phyloP scores from a whole-genome alignment of 495 filamentous ascomycete genomes.

The Aspergillus avenaceus region DNA sequence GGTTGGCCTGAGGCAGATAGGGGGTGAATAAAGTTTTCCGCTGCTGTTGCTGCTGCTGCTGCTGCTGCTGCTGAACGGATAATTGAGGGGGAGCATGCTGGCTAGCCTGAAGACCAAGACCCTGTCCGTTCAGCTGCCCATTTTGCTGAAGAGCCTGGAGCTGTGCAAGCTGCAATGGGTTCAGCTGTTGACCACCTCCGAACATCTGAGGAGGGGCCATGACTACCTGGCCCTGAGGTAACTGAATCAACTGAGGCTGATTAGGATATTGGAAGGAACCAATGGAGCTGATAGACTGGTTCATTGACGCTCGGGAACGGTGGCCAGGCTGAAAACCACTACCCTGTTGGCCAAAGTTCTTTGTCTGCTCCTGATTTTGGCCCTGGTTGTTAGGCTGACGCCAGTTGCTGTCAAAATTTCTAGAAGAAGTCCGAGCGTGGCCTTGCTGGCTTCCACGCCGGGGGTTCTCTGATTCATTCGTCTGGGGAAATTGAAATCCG shows the following conservation, averaged over 20 bases:
- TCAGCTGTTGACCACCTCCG: slow-evolving; percentile 75
- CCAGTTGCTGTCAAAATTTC: slow-evolving; percentile 98
- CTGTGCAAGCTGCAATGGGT: slow-evolving; percentile 83
- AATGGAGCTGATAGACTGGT: slow-evolving; percentile 79
- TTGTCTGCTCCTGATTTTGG: slow-evolving; percentile 50
- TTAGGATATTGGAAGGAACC: slow-evolving; percentile 85
- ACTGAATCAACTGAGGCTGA: slow-evolving; percentile 87
- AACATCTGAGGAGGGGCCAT: slow-evolving; percentile 71
- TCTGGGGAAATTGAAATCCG: slow-evolving; percentile 67
- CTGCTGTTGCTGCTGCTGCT: slow-evolving; percentile 79
- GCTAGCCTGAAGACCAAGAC: slow-evolving; percentile 63
- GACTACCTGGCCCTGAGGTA: slow-evolving; percentile 79
- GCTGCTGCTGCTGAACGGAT: slow-evolving; percentile 51
- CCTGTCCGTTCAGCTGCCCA: slow-evolving; percentile 77
- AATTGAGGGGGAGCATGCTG: slow-evolving; percentile 69
- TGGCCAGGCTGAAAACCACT: slow-evolving; percentile 86
- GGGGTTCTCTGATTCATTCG: slow-evolving; percentile 58
- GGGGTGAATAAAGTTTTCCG: slow-evolving; percentile 98
- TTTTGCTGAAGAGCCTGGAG: slow-evolving; percentile 83
- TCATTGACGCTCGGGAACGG: slow-evolving; percentile 77
- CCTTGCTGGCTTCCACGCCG: slow-evolving; percentile 64
- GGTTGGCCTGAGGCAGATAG: slow-evolving; percentile 90
- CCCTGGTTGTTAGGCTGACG: slow-evolving; percentile 74
- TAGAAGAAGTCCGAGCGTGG: slow-evolving; percentile 75
- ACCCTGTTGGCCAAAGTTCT: slow-evolving; percentile 60